Evolutionary conservation across 208 protist genomes (phyloP).

Genomic region (Leishmania arabica): DNA sequence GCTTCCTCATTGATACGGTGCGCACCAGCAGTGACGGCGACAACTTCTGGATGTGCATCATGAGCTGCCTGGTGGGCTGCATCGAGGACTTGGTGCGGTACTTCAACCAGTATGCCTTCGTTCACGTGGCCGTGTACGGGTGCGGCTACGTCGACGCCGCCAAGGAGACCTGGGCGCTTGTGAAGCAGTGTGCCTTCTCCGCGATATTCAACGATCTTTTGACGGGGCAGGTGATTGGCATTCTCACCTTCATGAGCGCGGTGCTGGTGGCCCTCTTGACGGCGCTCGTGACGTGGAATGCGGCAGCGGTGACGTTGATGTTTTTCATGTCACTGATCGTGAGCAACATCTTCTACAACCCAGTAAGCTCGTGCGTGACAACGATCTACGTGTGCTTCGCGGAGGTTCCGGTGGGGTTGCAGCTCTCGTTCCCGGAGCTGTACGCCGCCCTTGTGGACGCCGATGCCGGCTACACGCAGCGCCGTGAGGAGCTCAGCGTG

Average conservation of each 20-base stretch:
- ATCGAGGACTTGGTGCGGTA: conserved; percentile 70
- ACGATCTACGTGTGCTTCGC: conserved; percentile 90
- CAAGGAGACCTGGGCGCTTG: conserved; percentile 67
- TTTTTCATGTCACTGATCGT: conserved; percentile 59
- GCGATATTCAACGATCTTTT: conserved; percentile 86
- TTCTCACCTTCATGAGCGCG: conserved; percentile 41
- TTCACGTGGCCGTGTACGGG: conserved; percentile 91
- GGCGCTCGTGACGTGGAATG: conserved; percentile 29
- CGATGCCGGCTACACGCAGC: conserved; percentile 41
- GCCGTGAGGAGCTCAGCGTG: background rate
- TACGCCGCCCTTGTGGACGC: conserved; percentile 44
- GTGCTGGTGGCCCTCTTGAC: conserved; percentile 30
- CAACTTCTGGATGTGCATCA: conserved; percentile 56
- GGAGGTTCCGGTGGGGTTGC: conserved; percentile 70
- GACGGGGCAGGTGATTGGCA: conserved; percentile 34
- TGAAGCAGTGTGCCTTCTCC: conserved; percentile 64
- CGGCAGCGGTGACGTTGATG: conserved; percentile 22
- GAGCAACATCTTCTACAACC: conserved; percentile 42
- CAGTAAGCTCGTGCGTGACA: conserved; percentile 62
- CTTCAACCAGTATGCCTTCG: conserved; percentile 92
- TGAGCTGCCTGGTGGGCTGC: conserved; percentile 52
- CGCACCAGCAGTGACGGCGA: conserved; percentile 24
- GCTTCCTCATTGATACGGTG: conserved; percentile 40
- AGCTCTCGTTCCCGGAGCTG: conserved; percentile 62
- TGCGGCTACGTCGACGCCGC: conserved; percentile 81